Evolutionary conservation across 305 asterid species (phyloP).

Genomic region (Vinca major): DNA sequence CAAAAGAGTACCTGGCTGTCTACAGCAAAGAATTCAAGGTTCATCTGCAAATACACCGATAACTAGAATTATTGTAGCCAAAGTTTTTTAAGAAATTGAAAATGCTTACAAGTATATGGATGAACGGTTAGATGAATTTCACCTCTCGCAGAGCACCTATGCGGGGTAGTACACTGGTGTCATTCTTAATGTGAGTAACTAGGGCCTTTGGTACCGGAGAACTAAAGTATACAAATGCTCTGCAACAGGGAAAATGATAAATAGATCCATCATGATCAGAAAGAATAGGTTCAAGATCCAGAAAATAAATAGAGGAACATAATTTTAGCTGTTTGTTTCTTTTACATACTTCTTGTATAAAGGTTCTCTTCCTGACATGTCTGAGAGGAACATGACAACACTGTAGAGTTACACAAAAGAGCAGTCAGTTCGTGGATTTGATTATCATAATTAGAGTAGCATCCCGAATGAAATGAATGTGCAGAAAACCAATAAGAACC

Average conservation of each 20-base stretch:
- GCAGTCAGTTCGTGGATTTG: slow-evolving; percentile 22
- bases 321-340: slow-evolving; percentile 9
- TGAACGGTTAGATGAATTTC: slow-evolving; percentile 9
- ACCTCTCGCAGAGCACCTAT: slow-evolving; percentile 97
- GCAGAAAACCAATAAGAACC: neutral
- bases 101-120: slow-evolving; percentile 13
- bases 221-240: slow-evolving; percentile 90
- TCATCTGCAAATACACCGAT: slow-evolving; percentile 50
- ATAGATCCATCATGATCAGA: slow-evolving; percentile 16
- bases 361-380: slow-evolving; percentile 99
- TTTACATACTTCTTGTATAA: slow-evolving; percentile 72
- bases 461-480: neutral
- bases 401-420: slow-evolving; percentile 40
- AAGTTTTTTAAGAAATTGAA: slow-evolving; percentile 7
- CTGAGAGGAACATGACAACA: slow-evolving; percentile 89
- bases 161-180: slow-evolving; percentile 87
- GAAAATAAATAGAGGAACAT: slow-evolving; percentile 1
- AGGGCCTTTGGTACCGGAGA: slow-evolving; percentile 75
- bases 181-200: slow-evolving; percentile 72
- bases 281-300: slow-evolving; percentile 11
- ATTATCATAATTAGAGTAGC: slow-evolving; percentile 4
- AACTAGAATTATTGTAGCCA: slow-evolving; percentile 13
- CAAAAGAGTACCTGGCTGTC: slow-evolving; percentile 69
- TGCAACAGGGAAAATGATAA: slow-evolving; percentile 25
- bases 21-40: slow-evolving; percentile 78